phyloP scores from a whole-genome alignment of 495 filamentous ascomycete species.

The Penicillium malachiteum region DNA sequence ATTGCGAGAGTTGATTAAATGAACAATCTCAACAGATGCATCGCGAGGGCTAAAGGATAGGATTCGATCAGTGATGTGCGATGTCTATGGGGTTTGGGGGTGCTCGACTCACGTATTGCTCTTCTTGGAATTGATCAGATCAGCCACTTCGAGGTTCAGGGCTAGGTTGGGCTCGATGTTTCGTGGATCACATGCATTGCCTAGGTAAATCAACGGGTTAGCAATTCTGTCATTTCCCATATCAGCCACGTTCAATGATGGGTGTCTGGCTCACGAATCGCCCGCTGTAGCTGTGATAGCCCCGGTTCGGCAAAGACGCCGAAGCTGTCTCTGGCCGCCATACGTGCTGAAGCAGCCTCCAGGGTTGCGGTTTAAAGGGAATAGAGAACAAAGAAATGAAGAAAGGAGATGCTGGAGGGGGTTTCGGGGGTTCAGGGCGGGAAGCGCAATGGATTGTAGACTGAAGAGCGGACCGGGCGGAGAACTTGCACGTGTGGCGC shows the following conservation, averaged over 20 bases:
- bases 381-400: constrained; percentile 4
- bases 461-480: constrained; percentile 20
- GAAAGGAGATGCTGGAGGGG: constrained; percentile 4
- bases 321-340: constrained; percentile 94
- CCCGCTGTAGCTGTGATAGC: constrained; percentile 84
- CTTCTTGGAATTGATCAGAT: constrained; percentile 97
- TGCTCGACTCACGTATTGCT: constrained; percentile 70
- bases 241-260: constrained; percentile 9
- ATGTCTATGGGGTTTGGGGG: background rate
- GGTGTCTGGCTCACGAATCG: constrained; percentile 63
- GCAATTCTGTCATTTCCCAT: background rate
- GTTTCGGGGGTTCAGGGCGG: constrained; percentile 5
- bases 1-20: constrained; percentile 93
- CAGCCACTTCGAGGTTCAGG: constrained; percentile 92
- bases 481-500: constrained; percentile 34
- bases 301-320: constrained; percentile 75
- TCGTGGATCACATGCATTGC: constrained; percentile 89
- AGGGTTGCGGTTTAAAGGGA: constrained; percentile 44
- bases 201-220: constrained; percentile 32
- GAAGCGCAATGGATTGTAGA: constrained; percentile 19
- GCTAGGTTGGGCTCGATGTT: constrained; percentile 98
- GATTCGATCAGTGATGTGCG: constrained; percentile 16
- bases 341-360: constrained; percentile 95
- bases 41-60: constrained; percentile 68
- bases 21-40: constrained; percentile 90